Conservation (phyloP, 2,329 filamentous ascomycete species). For the Beauveria sp. region DNA sequence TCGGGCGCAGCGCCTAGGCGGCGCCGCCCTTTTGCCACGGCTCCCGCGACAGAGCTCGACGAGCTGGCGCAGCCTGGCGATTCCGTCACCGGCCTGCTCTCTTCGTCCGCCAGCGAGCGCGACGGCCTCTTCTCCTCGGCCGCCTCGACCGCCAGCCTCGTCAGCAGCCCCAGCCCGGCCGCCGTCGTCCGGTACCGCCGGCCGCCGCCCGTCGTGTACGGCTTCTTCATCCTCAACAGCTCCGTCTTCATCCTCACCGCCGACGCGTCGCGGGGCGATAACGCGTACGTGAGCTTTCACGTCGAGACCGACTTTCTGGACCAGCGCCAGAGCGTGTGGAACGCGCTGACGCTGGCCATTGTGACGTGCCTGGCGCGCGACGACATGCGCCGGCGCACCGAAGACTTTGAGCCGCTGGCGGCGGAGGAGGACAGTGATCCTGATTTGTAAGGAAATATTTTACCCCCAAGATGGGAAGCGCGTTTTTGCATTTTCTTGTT, state of each 20-base stretch:
- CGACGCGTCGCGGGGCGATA: constrained; percentile 29
- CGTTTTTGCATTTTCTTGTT: background rate
- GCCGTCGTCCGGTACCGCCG: constrained; percentile 19
- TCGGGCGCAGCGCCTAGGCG: background rate
- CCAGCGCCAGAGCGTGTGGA: constrained; percentile 35
- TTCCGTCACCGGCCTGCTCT: background rate
- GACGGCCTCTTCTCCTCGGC: constrained; percentile 7
- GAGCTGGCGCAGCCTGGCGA: constrained; percentile 8
- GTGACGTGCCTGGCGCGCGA: constrained; percentile 33
- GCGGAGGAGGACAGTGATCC: constrained; percentile 29
- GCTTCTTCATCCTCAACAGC: constrained; percentile 33
- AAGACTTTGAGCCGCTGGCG: constrained; percentile 28
- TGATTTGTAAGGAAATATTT: constrained; percentile 22
- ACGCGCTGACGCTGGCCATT: constrained; percentile 34
- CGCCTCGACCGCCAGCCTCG: background rate
- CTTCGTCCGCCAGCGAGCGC: background rate
- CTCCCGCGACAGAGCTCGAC: constrained; percentile 5
- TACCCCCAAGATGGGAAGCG: no score
- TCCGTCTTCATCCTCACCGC: constrained; percentile 32
- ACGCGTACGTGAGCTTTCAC: constrained; percentile 34
- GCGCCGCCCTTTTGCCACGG: background rate
- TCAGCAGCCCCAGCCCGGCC: background rate
- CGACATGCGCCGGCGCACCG: constrained; percentile 26
- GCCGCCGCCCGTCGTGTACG: constrained; percentile 34
- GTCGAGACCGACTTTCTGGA: constrained; percentile 34